Conservation (phyloP, 495 filamentous ascomycete species). For the Viridothelium virens region DNA sequence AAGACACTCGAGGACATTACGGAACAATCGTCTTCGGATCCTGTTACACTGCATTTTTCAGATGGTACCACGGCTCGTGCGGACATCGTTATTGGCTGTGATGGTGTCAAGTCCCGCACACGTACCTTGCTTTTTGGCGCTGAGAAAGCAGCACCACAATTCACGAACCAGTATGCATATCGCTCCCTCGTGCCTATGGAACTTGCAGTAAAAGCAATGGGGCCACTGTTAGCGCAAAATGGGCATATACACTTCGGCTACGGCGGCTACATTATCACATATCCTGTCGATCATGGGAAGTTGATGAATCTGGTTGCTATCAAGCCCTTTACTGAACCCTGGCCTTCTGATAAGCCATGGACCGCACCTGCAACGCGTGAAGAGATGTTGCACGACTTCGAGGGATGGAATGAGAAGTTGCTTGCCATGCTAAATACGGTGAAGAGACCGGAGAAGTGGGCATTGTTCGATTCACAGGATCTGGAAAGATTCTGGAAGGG, state of each 20-base stretch:
- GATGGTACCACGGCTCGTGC: slow-evolving; percentile 4
- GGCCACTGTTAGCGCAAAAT: background rate
- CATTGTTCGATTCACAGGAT: slow-evolving; percentile 5
- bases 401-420: background rate
- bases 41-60: slow-evolving; percentile 27
- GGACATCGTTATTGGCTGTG: slow-evolving; percentile 11
- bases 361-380: slow-evolving; percentile 3
- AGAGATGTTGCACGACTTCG: background rate
- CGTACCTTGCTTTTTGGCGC: slow-evolving; percentile 6
- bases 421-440: slow-evolving; percentile 7
- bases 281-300: slow-evolving; percentile 9
- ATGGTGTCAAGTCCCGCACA: slow-evolving; percentile 8
- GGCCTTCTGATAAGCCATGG: slow-evolving; percentile 8
- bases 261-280: slow-evolving; percentile 9
- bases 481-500: slow-evolving; percentile 6
- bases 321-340: background rate
- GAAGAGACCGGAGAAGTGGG: slow-evolving; percentile 12
- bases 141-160: background rate
- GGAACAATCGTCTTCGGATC: background rate
- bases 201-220: background rate
- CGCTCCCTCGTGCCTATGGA: slow-evolving; percentile 15
- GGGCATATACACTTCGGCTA: background rate
- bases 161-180: slow-evolving; percentile 5
- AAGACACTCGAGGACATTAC: slow-evolving; percentile 23
- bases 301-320: slow-evolving; percentile 11